Base-by-base conservation (phyloP, 805 yeast genomes). In the Ogataea paradorogensis region DNA sequence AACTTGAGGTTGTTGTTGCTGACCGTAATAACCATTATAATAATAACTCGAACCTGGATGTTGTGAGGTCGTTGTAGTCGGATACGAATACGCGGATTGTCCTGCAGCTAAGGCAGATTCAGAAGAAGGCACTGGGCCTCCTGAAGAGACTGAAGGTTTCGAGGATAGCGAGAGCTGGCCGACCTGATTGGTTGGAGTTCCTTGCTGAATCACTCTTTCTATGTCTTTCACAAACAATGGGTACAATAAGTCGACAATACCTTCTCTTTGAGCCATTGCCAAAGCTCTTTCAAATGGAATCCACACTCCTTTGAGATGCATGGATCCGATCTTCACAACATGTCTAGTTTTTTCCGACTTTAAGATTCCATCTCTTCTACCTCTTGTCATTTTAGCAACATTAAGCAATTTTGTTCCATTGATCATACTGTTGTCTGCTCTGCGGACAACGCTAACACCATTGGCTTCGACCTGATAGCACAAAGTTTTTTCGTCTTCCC, bases 231-330 rank as follows among this genome's bases (percentile, higher is more conserved):
- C 84, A 52, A 75, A 75, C 32, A 75, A 60, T 2, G 80, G 80
- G 50, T 75, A 75, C 30, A 75, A 58, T 20, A 70, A 59, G 47
- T 75, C 80, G 22, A 74, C 77, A 40, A 75, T 78, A 13, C 78
- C 78, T 56, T 79, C 84, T 38, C 80, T 67, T 55, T 78, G 80
- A 10, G 83, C 83, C 71, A 79, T 70, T 29, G 79, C 79, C 27
- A 78, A 60, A 3, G 84, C 84, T 45, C 84, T 64, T 53, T 79
- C 84, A 57, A 79, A 79, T 5, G 85, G 84, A 33, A 80, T 78
- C 85, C 85, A 80, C 20, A 80, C 84, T 24, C 85, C 85, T 55
- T 80, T 80, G 48, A 80, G 63, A 54, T 79, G 82, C 83, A 80
- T 78, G 10, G 81, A 74, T n/a, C 85, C 85, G 53, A 80, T 77